Evolutionary conservation across 129 eudicot genomes (phyloP).

Genomic region (Flaveria linearis): DNA sequence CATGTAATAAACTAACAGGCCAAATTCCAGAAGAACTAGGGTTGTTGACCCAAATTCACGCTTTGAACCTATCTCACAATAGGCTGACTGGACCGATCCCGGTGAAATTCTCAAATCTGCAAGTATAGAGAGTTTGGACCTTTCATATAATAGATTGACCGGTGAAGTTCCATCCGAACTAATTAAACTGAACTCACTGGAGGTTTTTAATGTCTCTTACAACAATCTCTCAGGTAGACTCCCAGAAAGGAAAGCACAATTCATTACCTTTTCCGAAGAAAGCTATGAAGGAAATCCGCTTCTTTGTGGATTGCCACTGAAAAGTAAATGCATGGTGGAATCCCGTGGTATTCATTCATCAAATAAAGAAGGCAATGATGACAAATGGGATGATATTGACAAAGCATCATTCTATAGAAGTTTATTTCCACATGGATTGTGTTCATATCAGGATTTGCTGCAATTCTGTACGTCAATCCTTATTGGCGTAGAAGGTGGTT

Average conservation of each 20-base stretch:
- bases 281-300: slow-evolving; percentile 20
- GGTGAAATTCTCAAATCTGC: slow-evolving; percentile 4
- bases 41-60: slow-evolving; percentile 1
- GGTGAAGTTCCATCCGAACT: slow-evolving; percentile 16
- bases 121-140: slow-evolving; percentile 22
- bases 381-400: slow-evolving; percentile 26
- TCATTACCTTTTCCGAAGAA: slow-evolving; percentile 8
- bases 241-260: slow-evolving; percentile 25
- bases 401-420: slow-evolving; percentile 23
- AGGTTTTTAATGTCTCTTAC: slow-evolving; percentile 1
- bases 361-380: background rate
- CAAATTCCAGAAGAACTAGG: slow-evolving; percentile 28
- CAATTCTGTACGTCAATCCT: background rate
- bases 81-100: slow-evolving; percentile 27
- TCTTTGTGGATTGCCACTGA: slow-evolving; percentile 23
- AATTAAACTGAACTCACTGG: background rate
- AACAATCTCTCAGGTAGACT: slow-evolving; percentile 26
- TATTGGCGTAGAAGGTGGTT: slow-evolving; percentile 24
- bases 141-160: background rate
- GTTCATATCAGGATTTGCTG: slow-evolving; percentile 16
- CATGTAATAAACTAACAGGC: slow-evolving; percentile 28
- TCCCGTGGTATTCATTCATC: background rate
- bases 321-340: background rate
- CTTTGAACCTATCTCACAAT: slow-evolving; percentile 22
- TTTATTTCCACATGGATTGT: slow-evolving; percentile 5